phyloP scores from a whole-genome alignment of 495 filamentous ascomycete species.

The Aspergillus campestris region DNA sequence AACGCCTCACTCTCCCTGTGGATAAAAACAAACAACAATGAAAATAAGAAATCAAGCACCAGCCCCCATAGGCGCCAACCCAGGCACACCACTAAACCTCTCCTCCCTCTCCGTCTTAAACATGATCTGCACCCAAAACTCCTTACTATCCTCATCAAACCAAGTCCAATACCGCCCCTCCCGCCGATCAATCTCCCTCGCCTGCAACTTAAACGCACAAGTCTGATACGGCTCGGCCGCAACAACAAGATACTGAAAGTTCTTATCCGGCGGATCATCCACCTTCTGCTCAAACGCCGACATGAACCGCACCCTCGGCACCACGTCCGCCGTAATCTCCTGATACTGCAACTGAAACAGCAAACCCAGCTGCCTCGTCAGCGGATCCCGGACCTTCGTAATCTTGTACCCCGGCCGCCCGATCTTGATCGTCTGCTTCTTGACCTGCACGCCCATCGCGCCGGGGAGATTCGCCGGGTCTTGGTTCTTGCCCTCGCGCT shows the following conservation, averaged over 20 bases:
- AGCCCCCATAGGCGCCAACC: conserved; percentile 55
- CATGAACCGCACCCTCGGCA: conserved; percentile 90
- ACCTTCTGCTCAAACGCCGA: conserved; percentile 93
- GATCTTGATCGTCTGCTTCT: conserved; percentile 92
- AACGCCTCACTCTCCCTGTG: too few relatives aligned
- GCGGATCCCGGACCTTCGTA: conserved; percentile 84
- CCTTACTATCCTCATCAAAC: conserved; percentile 94
- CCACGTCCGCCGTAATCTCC: conserved; percentile 69
- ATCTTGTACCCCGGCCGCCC: conserved; percentile 97
- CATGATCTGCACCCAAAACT: conserved; percentile 98
- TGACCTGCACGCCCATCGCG: conserved; percentile 71
- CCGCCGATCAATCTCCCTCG: conserved; percentile 82
- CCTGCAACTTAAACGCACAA: conserved; percentile 92
- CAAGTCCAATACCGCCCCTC: conserved; percentile 85
- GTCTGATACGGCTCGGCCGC: conserved; percentile 98
- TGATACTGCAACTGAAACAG: conserved; percentile 95
- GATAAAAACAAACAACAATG: neutral
- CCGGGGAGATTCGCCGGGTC: conserved; percentile 62
- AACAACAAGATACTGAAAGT: conserved; percentile 88
- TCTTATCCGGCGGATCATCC: conserved; percentile 89
- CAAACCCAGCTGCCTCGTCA: conserved; percentile 82
- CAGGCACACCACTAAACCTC: conserved; percentile 87
- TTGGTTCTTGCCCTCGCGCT: conserved; percentile 73
- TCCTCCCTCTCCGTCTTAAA: conserved; percentile 99
- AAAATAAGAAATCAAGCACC: conserved; percentile 11